These are phyloP conservation scores for Aspergillus sergii DNA, from an alignment of 2,329 filamentous ascomycete species.

Conservation along the genomic window DNA sequence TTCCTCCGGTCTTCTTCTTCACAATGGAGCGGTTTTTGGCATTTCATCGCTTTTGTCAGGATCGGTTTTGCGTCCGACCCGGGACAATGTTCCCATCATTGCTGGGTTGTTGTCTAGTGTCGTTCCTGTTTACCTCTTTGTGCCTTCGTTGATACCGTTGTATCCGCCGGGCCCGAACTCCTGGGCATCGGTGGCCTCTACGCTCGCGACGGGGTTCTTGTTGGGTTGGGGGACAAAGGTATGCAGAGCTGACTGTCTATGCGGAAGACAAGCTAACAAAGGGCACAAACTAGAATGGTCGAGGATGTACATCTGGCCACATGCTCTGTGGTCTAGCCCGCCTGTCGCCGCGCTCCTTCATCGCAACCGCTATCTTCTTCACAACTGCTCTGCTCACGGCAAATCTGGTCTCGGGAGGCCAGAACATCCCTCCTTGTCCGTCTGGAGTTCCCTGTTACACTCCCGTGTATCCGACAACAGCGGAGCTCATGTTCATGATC, in stretches of 20 bases:
- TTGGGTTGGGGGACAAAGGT: slow-evolving; percentile 59
- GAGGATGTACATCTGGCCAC: slow-evolving; percentile 59
- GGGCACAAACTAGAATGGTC: slow-evolving; percentile 38
- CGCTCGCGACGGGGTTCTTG: slow-evolving; percentile 46
- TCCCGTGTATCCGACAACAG: slow-evolving; percentile 45
- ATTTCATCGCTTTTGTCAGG: slow-evolving; percentile 52
- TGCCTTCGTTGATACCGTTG: slow-evolving; percentile 49
- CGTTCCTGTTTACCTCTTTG: slow-evolving; percentile 42
- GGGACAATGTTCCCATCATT: slow-evolving; percentile 49
- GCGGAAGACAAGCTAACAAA: neutral
- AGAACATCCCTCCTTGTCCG: slow-evolving; percentile 44
- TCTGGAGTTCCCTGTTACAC: slow-evolving; percentile 49
- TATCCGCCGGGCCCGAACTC: slow-evolving; percentile 44
- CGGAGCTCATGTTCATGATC: slow-evolving; percentile 39
- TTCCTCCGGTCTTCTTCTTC: slow-evolving; percentile 52
- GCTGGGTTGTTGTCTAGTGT: slow-evolving; percentile 51
- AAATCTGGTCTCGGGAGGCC: slow-evolving; percentile 36
- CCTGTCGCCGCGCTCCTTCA: slow-evolving; percentile 52
- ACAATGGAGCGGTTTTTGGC: slow-evolving; percentile 56
- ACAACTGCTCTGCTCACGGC: slow-evolving; percentile 47
- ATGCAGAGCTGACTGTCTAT: slow-evolving; percentile 7
- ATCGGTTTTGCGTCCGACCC: slow-evolving; percentile 43
- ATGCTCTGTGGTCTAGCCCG: slow-evolving; percentile 58
- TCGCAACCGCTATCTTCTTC: slow-evolving; percentile 51
- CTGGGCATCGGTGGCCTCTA: slow-evolving; percentile 39